Evolutionary conservation across 306 rosid species (phyloP), one percentile per base, ranked within the genome.

Genomic region (Astragalus glycyphyllos): DNA sequence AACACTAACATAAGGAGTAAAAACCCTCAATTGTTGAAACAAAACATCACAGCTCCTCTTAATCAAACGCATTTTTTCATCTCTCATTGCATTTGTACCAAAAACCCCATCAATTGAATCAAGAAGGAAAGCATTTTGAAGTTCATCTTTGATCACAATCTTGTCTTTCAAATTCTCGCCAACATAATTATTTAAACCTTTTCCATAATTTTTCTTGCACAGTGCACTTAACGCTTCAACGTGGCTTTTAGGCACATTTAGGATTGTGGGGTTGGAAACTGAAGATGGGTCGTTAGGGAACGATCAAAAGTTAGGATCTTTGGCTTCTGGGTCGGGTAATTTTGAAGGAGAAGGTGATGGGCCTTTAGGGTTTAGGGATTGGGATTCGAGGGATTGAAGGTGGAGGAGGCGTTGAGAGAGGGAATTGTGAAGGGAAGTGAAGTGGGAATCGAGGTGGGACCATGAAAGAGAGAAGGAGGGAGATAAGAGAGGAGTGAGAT

Each of bases 61-160:
- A 64, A 71, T 31, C 10, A 38, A 42, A 8, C 81, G 40, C 48
- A 81, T 87, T 60, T n/a, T 26, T 1, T 5, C 23, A n/a, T 79
- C 87, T 20, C 45, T 57, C 29, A 35, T 42, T 10, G 16, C 51
- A 38, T 47, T 79, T 2, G 2, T 69, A 40, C 79, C 68, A 40
- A 47, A 61, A 78, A 82, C 84, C 47, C 90, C 96, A 53, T 86
- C 87, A 83, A 90, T 29, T 8, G 96, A 83, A 67, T 79, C 89
- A 41, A 92, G 58, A n/a, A n/a, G n/a, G 0, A 92, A 10, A 0
- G 96, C 92, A 20, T 46, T 75, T 2, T 71, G 84, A 32, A 92
- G 85, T 69, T 86, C 91, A 12, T 29, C 47, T 58, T 80, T 57
- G 14, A 88, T 44, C 0, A 57, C 45, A 1, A 4, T 38, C 73